Evolutionary conservation across 1,284 basidiomycete genomes (phyloP).

Genomic region (Sanguinoderma infundibulare): DNA sequence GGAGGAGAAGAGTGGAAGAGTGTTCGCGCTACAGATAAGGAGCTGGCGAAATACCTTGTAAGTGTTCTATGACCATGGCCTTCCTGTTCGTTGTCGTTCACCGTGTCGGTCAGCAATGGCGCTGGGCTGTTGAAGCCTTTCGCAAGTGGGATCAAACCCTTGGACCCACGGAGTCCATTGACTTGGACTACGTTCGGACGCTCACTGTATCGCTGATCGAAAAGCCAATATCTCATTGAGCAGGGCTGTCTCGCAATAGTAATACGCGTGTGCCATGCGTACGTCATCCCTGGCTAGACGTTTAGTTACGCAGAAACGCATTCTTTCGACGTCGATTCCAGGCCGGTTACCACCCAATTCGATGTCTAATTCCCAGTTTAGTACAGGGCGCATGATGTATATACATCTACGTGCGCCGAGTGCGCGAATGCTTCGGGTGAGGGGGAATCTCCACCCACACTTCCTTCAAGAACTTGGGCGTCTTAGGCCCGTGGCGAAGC

Average conservation of each 20-base stretch:
- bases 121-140: slow-evolving; percentile 57
- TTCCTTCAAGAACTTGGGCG: not conserved
- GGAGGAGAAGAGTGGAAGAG: slow-evolving; percentile 54
- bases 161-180: slow-evolving; percentile 41
- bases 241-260: too few species aligned
- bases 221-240: slow-evolving; percentile 1
- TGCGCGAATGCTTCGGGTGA: not conserved
- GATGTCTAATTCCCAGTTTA: too few species aligned
- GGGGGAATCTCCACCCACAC: not conserved
- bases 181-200: slow-evolving; percentile 22
- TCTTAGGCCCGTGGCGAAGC: slow-evolving; percentile 1
- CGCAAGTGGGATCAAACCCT: slow-evolving; percentile 51
- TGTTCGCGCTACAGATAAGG: slow-evolving; percentile 65
- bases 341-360: too few species aligned
- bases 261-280: too few species aligned
- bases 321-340: too few species aligned
- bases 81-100: not conserved
- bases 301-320: too few species aligned
- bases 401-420: not conserved
- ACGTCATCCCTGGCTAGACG: too few species aligned
- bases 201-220: slow-evolving; percentile 3
- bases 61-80: slow-evolving; percentile 21
- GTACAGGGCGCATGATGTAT: too few species aligned
- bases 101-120: slow-evolving; percentile 52
- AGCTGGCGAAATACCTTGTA: slow-evolving; percentile 62